These are phyloP conservation scores for Komagataella ulmi DNA, from an alignment of 805 yeast genomes.

Conservation along the genomic window DNA sequence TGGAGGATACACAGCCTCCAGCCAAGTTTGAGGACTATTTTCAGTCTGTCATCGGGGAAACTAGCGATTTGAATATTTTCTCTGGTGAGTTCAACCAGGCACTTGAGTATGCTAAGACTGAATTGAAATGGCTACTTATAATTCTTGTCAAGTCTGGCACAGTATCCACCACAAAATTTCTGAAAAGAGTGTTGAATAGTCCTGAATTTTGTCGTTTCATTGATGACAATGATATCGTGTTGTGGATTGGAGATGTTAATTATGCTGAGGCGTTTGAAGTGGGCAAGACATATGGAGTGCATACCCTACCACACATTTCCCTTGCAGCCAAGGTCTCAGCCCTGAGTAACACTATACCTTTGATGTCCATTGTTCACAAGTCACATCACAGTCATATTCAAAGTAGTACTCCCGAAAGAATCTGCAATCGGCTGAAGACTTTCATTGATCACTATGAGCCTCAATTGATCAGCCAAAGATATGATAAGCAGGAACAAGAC, in stretches of 20 bases:
- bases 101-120: conserved; percentile 21
- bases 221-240: conserved; percentile 28
- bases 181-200: conserved; percentile 32
- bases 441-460: conserved; percentile 45
- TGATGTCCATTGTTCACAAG: conserved; percentile 34
- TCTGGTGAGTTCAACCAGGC: conserved; percentile 28
- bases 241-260: conserved; percentile 52
- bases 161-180: conserved; percentile 25
- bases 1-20: conserved; percentile 8
- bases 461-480: conserved; percentile 44
- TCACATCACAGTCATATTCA: conserved; percentile 18
- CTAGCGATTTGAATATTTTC: conserved; percentile 14
- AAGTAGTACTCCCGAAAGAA: conserved; percentile 13
- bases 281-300: conserved; percentile 38
- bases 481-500: conserved; percentile 47
- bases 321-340: conserved; percentile 44
- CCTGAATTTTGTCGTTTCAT: conserved; percentile 25
- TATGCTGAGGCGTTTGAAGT: conserved; percentile 58
- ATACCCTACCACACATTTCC: conserved; percentile 40
- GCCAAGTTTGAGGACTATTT: conserved; percentile 7
- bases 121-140: conserved; percentile 38
- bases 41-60: conserved; percentile 10
- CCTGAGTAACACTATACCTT: conserved; percentile 31
- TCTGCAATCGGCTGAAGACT: conserved; percentile 20
- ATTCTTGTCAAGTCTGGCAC: conserved; percentile 34